These are phyloP conservation scores for Coemansia sp. DNA, from an alignment of 192 early-diverging fungal species.

Conservation along the genomic window DNA sequence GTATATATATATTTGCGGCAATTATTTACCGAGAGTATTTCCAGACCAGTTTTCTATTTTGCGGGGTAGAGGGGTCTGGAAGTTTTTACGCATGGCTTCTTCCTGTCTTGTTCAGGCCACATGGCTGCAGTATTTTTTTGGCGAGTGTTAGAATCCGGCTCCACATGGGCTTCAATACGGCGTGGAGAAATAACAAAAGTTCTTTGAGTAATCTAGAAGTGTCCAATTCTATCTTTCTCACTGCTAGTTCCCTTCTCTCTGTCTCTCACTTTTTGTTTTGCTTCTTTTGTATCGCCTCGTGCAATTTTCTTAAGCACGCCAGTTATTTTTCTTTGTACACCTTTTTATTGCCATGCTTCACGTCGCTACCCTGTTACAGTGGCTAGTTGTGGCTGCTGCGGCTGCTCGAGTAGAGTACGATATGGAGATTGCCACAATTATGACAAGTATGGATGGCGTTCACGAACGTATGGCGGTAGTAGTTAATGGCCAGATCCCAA, in stretches of 20 bases:
- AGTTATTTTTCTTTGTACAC: too few relatives aligned
- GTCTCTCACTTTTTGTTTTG: background rate
- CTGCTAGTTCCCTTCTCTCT: background rate
- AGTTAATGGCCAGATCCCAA: constrained; percentile 61
- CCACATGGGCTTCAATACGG: background rate
- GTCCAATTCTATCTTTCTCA: background rate
- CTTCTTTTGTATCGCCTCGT: background rate
- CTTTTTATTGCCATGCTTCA: background rate
- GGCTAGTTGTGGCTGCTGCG: background rate
- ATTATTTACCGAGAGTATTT: background rate
- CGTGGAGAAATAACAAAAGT: background rate
- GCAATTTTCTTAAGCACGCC: background rate
- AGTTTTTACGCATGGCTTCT: background rate
- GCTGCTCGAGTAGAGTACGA: constrained; percentile 54
- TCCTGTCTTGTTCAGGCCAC: background rate
- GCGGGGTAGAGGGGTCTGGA: background rate
- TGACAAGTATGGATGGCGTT: constrained; percentile 61
- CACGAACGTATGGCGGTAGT: constrained; percentile 59
- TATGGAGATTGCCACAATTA: constrained; percentile 63
- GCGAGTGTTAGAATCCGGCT: background rate
- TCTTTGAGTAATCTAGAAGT: background rate
- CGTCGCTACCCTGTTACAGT: background rate
- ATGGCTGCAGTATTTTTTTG: background rate
- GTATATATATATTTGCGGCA: background rate
- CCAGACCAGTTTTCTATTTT: background rate